These are phyloP conservation scores for Boletus insuetus DNA, from an alignment of 768 basidiomycete species.

Conservation along the genomic window DNA sequence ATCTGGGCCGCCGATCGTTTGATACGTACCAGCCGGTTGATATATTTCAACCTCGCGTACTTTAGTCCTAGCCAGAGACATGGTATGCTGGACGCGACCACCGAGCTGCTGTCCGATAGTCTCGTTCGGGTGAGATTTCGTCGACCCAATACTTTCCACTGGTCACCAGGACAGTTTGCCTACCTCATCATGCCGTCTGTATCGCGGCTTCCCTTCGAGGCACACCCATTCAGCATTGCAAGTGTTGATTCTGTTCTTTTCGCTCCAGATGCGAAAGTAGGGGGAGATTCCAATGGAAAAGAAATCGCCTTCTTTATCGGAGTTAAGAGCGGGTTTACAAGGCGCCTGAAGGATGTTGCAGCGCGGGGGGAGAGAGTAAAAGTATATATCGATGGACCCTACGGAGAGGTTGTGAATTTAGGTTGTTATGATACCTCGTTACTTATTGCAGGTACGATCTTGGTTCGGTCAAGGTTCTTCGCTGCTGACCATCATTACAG, in stretches of 20 bases:
- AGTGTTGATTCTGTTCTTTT: conserved; percentile 29
- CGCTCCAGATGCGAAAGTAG: background rate
- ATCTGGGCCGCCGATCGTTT: conserved; percentile 54
- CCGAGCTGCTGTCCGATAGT: conserved; percentile 41
- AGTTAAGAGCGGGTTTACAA: conserved; percentile 56
- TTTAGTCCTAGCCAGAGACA: conserved; percentile 26
- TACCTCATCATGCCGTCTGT: conserved; percentile 48
- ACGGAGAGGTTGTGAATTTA: conserved; percentile 42
- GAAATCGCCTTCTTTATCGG: conserved; percentile 55
- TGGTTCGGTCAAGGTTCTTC: background rate
- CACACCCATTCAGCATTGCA: conserved; percentile 60
- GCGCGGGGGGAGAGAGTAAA: conserved; percentile 31
- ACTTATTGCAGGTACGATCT: conserved; percentile 43
- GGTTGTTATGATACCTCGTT: conserved; percentile 41
- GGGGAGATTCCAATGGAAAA: conserved; percentile 20
- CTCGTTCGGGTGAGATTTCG: conserved; percentile 45
- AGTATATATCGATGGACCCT: conserved; percentile 58
- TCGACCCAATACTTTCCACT: conserved; percentile 45
- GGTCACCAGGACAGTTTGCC: conserved; percentile 51
- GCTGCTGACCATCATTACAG: conserved; percentile 20
- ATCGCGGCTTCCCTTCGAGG: conserved; percentile 42
- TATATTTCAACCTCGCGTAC: conserved; percentile 40
- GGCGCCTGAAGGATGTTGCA: conserved; percentile 37
- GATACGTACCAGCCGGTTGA: conserved; percentile 41
- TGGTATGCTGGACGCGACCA: conserved; percentile 31